Evolutionary conservation across 139 green algal genomes (phyloP), one percentile per base, ranked within the genome.

Genomic region (Penium margaritaceum): DNA sequence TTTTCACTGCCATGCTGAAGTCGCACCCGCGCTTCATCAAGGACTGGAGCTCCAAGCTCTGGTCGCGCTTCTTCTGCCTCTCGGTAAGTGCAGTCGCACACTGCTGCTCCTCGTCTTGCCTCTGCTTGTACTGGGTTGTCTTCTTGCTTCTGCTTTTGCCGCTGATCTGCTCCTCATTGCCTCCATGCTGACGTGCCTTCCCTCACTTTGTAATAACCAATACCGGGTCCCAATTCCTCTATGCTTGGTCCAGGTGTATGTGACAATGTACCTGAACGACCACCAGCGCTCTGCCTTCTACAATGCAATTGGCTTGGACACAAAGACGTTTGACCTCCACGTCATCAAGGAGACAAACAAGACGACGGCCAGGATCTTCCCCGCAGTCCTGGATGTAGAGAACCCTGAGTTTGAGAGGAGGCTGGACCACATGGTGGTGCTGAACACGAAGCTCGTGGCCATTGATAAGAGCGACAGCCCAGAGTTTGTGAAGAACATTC

Each of bases 201-300:
- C n/a, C n/a, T n/a, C n/a, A n/a, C n/a, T n/a, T n/a, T n/a, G n/a
- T n/a, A n/a, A n/a, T n/a, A n/a, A n/a, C n/a, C n/a, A n/a, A n/a
- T n/a, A n/a, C n/a, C n/a, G n/a, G n/a, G n/a, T n/a, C n/a, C n/a
- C n/a, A n/a, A n/a, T n/a, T n/a, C n/a, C n/a, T n/a, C n/a, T n/a
- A n/a, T n/a, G n/a, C n/a, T n/a, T n/a, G n/a, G n/a, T 69, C 27
- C 70, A 78, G 1, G 93, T 97, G 38, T 98, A 98, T 87, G 89
- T 97, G 77, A 98, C 94, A 76, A 98, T 98, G 94, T 98, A 98
- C 84, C 85, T 98, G 17, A 98, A 98, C 85, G 94, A 98, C 85
- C 89, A 97, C 87, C 82, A 91, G 78, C 86, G 94, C 58, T 73
- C 74, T 38, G 72, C 81, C 6, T 98, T 98, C 87, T 98, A 98